A percentile compares a stretch with the other conserved stretches of the same genome.
phyloP scores from a whole-genome alignment of 73 alveolate species.

The Durusdinium trenchii region DNA sequence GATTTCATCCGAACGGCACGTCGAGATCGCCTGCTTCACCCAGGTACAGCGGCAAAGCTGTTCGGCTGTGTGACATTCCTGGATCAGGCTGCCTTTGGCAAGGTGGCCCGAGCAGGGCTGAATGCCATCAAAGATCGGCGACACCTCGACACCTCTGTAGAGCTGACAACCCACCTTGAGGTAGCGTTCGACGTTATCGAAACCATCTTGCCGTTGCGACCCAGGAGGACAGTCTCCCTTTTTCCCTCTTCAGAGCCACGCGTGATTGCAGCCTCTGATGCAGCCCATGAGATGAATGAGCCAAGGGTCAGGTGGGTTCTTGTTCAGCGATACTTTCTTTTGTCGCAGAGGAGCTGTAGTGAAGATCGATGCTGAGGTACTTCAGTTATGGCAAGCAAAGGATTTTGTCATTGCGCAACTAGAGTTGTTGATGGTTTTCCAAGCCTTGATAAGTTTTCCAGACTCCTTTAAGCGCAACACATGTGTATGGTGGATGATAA shows the following conservation, averaged over 20 bases:
- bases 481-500: background rate
- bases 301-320: slow-evolving; percentile 13
- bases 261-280: slow-evolving; percentile 19
- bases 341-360: background rate
- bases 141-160: background rate
- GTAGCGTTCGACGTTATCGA: background rate
- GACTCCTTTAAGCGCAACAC: background rate
- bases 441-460: background rate
- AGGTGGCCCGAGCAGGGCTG: slow-evolving; percentile 12
- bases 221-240: background rate
- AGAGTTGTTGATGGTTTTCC: slow-evolving; percentile 2
- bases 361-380: background rate
- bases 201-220: background rate
- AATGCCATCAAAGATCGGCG: slow-evolving; percentile 20
- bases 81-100: background rate
- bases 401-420: slow-evolving; percentile 44
- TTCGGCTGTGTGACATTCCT: slow-evolving; percentile 20
- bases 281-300: background rate
- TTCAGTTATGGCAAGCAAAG: background rate
- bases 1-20: slow-evolving; percentile 1
- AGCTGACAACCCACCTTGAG: background rate
- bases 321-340: background rate
- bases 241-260: background rate
- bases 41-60: slow-evolving; percentile 7
- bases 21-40: background rate